phyloP scores from a whole-genome alignment of 768 basidiomycete genomes.

The Suillus clintonianus region DNA sequence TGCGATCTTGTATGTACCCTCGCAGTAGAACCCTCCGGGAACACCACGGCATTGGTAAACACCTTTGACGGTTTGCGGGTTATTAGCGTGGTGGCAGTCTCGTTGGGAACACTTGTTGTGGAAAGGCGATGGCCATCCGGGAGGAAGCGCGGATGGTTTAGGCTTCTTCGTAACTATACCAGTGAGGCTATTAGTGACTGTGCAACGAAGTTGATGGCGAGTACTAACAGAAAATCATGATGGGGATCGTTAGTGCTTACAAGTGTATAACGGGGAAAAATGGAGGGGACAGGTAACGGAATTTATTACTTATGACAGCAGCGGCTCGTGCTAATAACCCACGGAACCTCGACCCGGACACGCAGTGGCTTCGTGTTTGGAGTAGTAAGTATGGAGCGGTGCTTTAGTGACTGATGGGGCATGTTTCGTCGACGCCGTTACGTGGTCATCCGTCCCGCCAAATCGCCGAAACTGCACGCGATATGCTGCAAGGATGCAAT shows the following conservation, averaged over 20 bases:
- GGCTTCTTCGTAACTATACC: constrained; percentile 30
- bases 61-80: constrained; percentile 30
- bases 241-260: constrained; percentile 16
- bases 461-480: not conserved
- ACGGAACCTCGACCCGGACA: constrained; percentile 23
- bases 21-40: constrained; percentile 36
- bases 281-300: constrained; percentile 14
- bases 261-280: constrained; percentile 3
- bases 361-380: constrained; percentile 34
- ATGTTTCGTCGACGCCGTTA: not conserved
- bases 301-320: constrained; percentile 27
- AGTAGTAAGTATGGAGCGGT: not conserved
- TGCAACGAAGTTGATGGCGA: not conserved
- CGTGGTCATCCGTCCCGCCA: not conserved
- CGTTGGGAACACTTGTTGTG: constrained; percentile 38
- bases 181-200: not conserved
- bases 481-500: not conserved
- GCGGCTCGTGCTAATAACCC: constrained; percentile 14
- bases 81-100: constrained; percentile 34
- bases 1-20: constrained; percentile 34
- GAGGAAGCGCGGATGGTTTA: constrained; percentile 28
- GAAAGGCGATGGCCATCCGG: constrained; percentile 37
- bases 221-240: constrained; percentile 31
- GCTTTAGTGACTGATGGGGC: not conserved
- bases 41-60: constrained; percentile 34